Base-by-base conservation (phyloP, 768 basidiomycete genomes). In the Tylopilus rubrobrunneus region DNA sequence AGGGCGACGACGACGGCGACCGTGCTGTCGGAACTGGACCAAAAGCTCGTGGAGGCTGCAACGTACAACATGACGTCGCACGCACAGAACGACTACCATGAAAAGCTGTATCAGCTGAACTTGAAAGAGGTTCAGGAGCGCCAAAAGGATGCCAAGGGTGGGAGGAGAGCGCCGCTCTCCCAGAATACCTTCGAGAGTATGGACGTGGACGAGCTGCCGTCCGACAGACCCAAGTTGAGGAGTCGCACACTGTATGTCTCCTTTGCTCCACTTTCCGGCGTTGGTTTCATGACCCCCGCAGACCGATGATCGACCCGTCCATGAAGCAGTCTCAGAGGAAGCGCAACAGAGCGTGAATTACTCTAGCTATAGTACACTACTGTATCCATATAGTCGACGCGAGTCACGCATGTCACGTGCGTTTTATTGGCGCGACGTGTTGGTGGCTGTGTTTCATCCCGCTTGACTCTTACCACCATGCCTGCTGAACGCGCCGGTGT, bases 401-500 rank as follows among this genome's bases (percentile, higher is more conserved):
- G 52, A 48, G 41, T 49, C 59, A 57, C 47, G 47, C 40, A 51
- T 59, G 51, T 69, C 70, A 73, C 72, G 73, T 73, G 71, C 63
- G 53, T 27, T 34, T 57, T 55, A 65, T 62, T 57, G 52, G 57
- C 60, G 65, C 62, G 66, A 61, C 62, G 58, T 60, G 64, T 55
- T 56, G 17, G 11, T 63, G 61, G 56, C 58, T 14, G 61, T 4
- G 1, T 25, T 36, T 28, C 56, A 31, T 10, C 59, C 45, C 61
- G 63, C 52, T 53, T 61, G 55, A 54, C 58, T 60, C 52, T 47
- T 33, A 21, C 55, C 33, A 45, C 61, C 65, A 89, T 91, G 88
- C 81, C 84, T 65, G 79, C 85, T 67, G 86, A 90, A 77, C 74
- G 89, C 65, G 88, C 88, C 56, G 90, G 90, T 39, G 89, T 90